These are phyloP conservation scores for Aquilaria sinensis DNA, from an alignment of 345 rosid species.

Conservation along the genomic window DNA sequence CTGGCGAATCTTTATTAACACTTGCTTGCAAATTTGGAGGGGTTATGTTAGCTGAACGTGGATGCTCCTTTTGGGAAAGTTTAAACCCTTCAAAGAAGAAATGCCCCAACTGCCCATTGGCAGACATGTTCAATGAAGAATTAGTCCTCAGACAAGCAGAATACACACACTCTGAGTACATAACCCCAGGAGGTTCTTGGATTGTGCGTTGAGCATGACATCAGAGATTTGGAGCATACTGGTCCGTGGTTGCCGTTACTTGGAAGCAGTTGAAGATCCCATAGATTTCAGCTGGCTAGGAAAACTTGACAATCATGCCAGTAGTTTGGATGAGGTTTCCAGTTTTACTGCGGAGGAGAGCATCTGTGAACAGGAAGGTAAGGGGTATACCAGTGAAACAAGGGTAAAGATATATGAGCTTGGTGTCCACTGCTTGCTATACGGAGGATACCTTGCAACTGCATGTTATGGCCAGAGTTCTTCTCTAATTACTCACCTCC, in stretches of 20 bases:
- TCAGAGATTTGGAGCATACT: slow-evolving; percentile 46
- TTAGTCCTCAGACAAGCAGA: slow-evolving; percentile 7
- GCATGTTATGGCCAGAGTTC: slow-evolving; percentile 41
- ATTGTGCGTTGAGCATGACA: slow-evolving; percentile 33
- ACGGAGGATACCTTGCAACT: slow-evolving; percentile 36
- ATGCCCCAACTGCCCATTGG: slow-evolving; percentile 43
- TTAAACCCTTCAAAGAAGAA: slow-evolving; percentile 16
- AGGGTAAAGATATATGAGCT: slow-evolving; percentile 31
- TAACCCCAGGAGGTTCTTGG: slow-evolving; percentile 24
- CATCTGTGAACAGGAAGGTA: slow-evolving; percentile 9
- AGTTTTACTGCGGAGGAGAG: not conserved
- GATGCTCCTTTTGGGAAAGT: slow-evolving; percentile 6
- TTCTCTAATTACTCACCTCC: slow-evolving; percentile 6
- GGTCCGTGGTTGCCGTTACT: slow-evolving; percentile 26
- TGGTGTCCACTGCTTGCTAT: slow-evolving; percentile 58
- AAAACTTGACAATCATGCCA: not conserved
- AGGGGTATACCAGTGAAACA: slow-evolving; percentile 15
- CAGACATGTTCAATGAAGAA: slow-evolving; percentile 16
- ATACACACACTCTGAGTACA: slow-evolving; percentile 24
- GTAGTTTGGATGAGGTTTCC: slow-evolving; percentile 5
- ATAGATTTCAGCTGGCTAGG: slow-evolving; percentile 33
- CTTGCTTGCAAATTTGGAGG: slow-evolving; percentile 30
- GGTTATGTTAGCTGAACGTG: slow-evolving; percentile 19
- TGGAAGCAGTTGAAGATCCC: slow-evolving; percentile 38
- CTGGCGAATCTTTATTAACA: slow-evolving; percentile 58